Evolutionary conservation across 495 filamentous ascomycete genomes (phyloP).

Genomic region (Lasiosphaeria ovina): DNA sequence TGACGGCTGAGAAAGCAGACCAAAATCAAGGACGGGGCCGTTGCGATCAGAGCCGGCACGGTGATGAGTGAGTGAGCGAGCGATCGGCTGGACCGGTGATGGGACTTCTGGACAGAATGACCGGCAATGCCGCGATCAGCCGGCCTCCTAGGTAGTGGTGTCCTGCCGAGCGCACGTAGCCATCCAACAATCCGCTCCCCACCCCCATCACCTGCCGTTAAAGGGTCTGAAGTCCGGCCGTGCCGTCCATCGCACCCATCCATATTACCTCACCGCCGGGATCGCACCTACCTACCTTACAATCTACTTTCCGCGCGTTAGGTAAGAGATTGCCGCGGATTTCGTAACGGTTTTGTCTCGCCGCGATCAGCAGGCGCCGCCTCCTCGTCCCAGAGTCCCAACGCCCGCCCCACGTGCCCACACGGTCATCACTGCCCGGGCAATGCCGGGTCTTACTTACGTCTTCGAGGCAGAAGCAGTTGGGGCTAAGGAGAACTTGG

Average conservation of each 20-base stretch:
- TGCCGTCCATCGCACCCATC: neutral
- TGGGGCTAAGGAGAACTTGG: too few species aligned
- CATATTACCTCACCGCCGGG: neutral
- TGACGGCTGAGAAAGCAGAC: too few species aligned
- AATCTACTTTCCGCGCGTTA: constrained; percentile 1
- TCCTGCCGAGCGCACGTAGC: neutral
- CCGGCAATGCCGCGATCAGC: neutral
- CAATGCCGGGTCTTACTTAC: too few species aligned
- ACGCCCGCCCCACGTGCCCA: too few species aligned
- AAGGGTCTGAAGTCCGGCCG: neutral
- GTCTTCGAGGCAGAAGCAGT: too few species aligned
- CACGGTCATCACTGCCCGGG: too few species aligned
- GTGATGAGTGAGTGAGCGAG: too few species aligned
- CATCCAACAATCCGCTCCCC: neutral
- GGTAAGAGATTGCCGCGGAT: constrained; percentile 21
- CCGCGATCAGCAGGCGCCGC: neutral
- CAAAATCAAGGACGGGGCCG: too few species aligned
- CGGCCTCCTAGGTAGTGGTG: neutral
- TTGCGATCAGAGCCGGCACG: too few species aligned
- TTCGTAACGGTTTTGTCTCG: constrained; percentile 8
- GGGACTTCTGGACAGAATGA: neutral
- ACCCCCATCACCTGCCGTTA: neutral
- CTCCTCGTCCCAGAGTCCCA: neutral
- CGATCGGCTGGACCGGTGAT: too few species aligned
- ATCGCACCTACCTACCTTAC: neutral